Conservation (phyloP, 2,329 filamentous ascomycete genomes). For the Plectosphaerella plurivora region DNA sequence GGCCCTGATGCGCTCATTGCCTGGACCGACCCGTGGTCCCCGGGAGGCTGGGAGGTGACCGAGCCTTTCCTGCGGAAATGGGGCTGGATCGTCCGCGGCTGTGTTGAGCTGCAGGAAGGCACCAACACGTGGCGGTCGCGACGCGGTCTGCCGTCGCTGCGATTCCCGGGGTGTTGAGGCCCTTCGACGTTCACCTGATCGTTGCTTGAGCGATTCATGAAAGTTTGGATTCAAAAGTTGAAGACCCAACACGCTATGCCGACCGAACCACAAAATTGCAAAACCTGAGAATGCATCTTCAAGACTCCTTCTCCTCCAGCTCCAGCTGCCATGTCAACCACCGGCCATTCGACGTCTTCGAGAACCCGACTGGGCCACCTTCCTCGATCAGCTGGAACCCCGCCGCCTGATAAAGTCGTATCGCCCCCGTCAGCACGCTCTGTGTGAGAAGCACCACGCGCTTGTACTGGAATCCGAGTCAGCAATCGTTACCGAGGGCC, state of each 20-base stretch:
- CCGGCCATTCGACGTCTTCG: no score
- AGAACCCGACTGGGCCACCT: no score
- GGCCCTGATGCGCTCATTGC: constrained; percentile 8
- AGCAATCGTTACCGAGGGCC: no score
- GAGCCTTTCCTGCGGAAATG: constrained; percentile 39
- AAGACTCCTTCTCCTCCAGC: no score
- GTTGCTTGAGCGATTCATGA: no score
- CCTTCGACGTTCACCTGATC: no score
- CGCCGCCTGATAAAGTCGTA: constrained; percentile 11
- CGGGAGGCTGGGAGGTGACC: constrained; percentile 41
- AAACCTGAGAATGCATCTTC: no score
- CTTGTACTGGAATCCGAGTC: constrained; percentile 5
- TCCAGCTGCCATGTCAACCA: no score
- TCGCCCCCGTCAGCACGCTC: constrained; percentile 9
- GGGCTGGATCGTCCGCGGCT: constrained; percentile 30
- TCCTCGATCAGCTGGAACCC: constrained; percentile 11
- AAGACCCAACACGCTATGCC: no score
- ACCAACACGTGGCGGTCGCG: constrained; percentile 28
- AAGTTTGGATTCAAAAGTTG: no score
- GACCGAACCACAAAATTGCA: no score
- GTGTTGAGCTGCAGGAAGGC: constrained; percentile 27
- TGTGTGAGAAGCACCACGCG: constrained; percentile 14
- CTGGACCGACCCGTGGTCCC: constrained; percentile 26
- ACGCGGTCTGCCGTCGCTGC: background rate
- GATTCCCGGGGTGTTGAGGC: background rate